These are phyloP conservation scores for Pontederia paniculata DNA, from an alignment of 176 grass and related monocot genomes.

Conservation along the genomic window DNA sequence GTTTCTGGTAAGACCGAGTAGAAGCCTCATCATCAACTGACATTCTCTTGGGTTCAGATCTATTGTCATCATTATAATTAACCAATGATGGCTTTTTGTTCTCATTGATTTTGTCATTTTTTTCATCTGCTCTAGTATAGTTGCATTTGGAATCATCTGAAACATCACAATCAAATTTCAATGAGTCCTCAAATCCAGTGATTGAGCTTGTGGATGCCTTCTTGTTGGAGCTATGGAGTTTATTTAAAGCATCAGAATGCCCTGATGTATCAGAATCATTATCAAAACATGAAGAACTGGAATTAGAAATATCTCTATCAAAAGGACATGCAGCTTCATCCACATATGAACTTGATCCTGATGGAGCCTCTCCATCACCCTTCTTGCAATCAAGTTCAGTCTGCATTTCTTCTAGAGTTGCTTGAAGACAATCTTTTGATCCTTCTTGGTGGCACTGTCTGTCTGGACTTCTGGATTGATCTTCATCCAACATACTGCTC, in stretches of 20 bases:
- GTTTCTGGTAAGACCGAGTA: constrained; percentile 1
- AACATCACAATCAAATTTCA: constrained; percentile 20
- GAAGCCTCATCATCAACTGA: constrained; percentile 4
- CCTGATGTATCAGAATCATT: constrained; percentile 41
- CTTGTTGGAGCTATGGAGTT: constrained; percentile 21
- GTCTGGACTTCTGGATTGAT: background rate
- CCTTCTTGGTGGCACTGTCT: constrained; percentile 19
- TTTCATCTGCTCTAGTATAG: constrained; percentile 25
- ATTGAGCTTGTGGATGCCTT: constrained; percentile 16
- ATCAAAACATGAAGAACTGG: constrained; percentile 30
- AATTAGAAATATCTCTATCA: background rate
- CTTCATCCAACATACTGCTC: no score
- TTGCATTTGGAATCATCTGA: constrained; percentile 9
- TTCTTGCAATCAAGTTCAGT: constrained; percentile 8
- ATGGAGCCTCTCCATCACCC: constrained; percentile 21
- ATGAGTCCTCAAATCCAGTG: constrained; percentile 16
- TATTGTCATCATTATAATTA: constrained; percentile 23
- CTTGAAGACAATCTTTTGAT: constrained; percentile 10
- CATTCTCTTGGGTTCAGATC: constrained; percentile 11
- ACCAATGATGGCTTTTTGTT: constrained; percentile 19
- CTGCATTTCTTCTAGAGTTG: constrained; percentile 8
- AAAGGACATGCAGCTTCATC: constrained; percentile 9
- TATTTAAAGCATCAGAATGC: constrained; percentile 37
- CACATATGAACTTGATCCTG: constrained; percentile 10
- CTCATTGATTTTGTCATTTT: constrained; percentile 15